A percentile compares a stretch with the other conserved stretches of the same genome.
These are phyloP conservation scores for Paspalum vaginatum DNA, from an alignment of 176 grass and related monocot species.

Conservation along the genomic window DNA sequence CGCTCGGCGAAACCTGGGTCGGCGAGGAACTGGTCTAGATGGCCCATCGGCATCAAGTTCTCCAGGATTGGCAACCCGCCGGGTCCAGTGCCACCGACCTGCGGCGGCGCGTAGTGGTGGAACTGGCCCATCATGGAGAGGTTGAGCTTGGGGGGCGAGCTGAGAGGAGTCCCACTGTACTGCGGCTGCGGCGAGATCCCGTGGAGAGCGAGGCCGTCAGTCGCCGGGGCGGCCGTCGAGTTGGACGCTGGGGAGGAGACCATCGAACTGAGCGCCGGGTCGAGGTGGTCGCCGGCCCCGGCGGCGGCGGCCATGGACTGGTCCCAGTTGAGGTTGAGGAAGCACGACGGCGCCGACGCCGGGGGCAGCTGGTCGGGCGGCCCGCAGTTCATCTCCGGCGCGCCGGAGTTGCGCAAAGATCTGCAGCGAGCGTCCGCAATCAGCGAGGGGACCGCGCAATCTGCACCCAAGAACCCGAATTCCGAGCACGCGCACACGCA, in stretches of 20 bases:
- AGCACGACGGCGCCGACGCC: constrained; percentile 48
- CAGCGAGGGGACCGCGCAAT: constrained; percentile 16
- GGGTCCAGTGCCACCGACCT: constrained; percentile 40
- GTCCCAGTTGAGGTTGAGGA: constrained; percentile 95
- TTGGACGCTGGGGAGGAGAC: constrained; percentile 66
- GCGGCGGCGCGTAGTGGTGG: constrained; percentile 43
- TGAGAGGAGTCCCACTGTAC: constrained; percentile 57
- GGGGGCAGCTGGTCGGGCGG: constrained; percentile 57
- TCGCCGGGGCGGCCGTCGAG: constrained; percentile 38
- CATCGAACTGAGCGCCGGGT: constrained; percentile 65
- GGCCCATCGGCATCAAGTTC: constrained; percentile 54
- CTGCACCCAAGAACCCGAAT: constrained; percentile 1
- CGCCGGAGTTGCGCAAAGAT: constrained; percentile 44
- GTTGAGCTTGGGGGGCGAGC: constrained; percentile 76
- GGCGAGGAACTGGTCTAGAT: constrained; percentile 75
- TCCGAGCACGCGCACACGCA: constrained; percentile 16
- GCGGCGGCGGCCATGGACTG: constrained; percentile 65
- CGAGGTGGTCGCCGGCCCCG: constrained; percentile 43
- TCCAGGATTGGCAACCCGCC: constrained; percentile 54
- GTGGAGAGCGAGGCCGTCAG: constrained; percentile 50
- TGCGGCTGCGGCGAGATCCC: constrained; percentile 72
- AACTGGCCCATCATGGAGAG: constrained; percentile 68
- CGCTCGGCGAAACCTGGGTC: constrained; percentile 72
- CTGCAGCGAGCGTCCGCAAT: constrained; percentile 44
- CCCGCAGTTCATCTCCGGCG: constrained; percentile 76